Evolutionary conservation across 768 basidiomycete species (phyloP).

Genomic region (Leccinum rimulosum): DNA sequence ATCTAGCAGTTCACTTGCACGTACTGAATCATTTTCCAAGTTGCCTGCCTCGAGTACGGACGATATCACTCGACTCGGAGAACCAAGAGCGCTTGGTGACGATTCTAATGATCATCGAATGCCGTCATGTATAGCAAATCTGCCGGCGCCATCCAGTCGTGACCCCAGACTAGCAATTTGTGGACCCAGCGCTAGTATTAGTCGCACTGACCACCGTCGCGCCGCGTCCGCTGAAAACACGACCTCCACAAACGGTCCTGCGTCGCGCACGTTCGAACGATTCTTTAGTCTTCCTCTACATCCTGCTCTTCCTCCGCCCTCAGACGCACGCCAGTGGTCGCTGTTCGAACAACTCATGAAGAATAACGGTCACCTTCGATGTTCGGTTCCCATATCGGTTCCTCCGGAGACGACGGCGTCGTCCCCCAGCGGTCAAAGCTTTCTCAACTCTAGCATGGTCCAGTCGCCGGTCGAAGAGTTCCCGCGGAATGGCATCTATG

Average conservation of each 20-base stretch:
- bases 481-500: background rate
- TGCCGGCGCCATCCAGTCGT: background rate
- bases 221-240: background rate
- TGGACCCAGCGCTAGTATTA: background rate
- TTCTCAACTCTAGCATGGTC: background rate
- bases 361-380: conserved; percentile 48
- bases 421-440: background rate
- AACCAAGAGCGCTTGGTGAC: background rate
- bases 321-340: conserved; percentile 51
- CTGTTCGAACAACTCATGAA: conserved; percentile 73
- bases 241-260: conserved; percentile 8
- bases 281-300: conserved; percentile 5
- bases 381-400: background rate
- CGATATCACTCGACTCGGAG: background rate
- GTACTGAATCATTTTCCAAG: background rate
- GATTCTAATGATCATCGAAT: conserved; percentile 1
- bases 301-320: background rate
- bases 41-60: background rate
- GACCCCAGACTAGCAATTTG: background rate
- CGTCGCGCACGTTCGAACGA: conserved; percentile 14
- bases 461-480: conserved; percentile 4
- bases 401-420: background rate
- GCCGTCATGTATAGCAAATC: conserved; percentile 13
- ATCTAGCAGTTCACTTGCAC: background rate
- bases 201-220: background rate